Evolutionary conservation across 768 basidiomycete species (phyloP).

Genomic region (Naganishia onofrii): DNA sequence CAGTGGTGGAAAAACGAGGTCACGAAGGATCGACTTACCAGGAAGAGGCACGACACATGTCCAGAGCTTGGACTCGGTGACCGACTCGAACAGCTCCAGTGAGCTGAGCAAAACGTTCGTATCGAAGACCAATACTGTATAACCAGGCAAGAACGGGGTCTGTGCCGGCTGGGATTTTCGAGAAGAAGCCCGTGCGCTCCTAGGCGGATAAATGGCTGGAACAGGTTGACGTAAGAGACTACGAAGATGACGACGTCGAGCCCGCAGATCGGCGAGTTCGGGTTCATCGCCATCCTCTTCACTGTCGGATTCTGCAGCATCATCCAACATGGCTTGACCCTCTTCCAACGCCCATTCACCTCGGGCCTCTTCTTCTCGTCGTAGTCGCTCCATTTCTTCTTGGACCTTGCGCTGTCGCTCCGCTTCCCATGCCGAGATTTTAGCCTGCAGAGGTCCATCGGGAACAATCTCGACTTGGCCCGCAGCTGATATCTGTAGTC

Average conservation of each 20-base stretch:
- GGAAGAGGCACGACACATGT: slow-evolving; percentile 88
- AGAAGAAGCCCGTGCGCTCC: slow-evolving; percentile 52
- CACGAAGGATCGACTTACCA: slow-evolving; percentile 35
- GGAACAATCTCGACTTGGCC: slow-evolving; percentile 56
- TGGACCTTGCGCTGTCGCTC: slow-evolving; percentile 51
- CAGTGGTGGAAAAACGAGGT: not conserved
- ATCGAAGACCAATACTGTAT: slow-evolving; percentile 85
- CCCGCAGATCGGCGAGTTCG: slow-evolving; percentile 54
- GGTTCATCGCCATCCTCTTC: slow-evolving; percentile 34
- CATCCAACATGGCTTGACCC: slow-evolving; percentile 38
- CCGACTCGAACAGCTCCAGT: slow-evolving; percentile 65
- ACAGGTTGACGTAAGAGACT: slow-evolving; percentile 57
- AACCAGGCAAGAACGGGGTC: slow-evolving; percentile 67
- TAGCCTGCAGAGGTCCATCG: slow-evolving; percentile 57
- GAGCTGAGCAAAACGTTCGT: slow-evolving; percentile 92
- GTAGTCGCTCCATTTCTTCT: slow-evolving; percentile 67
- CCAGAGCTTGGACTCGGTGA: slow-evolving; percentile 79
- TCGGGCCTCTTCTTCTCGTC: slow-evolving; percentile 59
- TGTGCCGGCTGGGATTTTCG: not conserved
- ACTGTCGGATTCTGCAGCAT: slow-evolving; percentile 38
- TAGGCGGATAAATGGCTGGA: slow-evolving; percentile 46
- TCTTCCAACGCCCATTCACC: slow-evolving; percentile 61
- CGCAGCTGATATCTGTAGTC: slow-evolving; percentile 63
- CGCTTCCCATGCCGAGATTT: slow-evolving; percentile 29
- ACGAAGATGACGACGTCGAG: slow-evolving; percentile 70